These are phyloP conservation scores for Sesbania bispinosa DNA, from an alignment of 306 rosid genomes.

Conservation along the genomic window DNA sequence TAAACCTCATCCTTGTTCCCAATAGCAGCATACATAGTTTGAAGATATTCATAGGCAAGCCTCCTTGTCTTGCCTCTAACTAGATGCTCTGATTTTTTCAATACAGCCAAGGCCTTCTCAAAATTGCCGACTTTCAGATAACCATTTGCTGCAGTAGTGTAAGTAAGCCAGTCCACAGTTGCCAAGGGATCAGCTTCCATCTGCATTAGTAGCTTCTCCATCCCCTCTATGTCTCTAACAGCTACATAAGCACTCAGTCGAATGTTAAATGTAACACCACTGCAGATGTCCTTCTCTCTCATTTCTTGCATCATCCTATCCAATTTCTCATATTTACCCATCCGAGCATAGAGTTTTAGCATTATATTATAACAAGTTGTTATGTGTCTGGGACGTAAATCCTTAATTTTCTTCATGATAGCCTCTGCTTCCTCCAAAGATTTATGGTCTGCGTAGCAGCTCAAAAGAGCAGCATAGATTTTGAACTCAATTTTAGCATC, in stretches of 20 bases:
- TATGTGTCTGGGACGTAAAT: conserved; percentile 19
- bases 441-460: conserved; percentile 50
- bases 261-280: conserved; percentile 38
- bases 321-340: conserved; percentile 51
- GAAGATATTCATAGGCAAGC: conserved; percentile 47
- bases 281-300: conserved; percentile 44
- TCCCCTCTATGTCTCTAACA: conserved; percentile 32
- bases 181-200: conserved; percentile 57
- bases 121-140: conserved; percentile 47
- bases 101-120: conserved; percentile 40
- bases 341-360: conserved; percentile 54
- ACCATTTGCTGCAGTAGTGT: conserved; percentile 48
- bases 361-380: conserved; percentile 44
- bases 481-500: conserved; percentile 34
- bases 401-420: conserved; percentile 49
- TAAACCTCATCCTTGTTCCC: conserved; percentile 61
- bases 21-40: conserved; percentile 36
- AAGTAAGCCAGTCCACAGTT: conserved; percentile 44
- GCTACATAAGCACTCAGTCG: conserved; percentile 49
- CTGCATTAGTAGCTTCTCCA: conserved; percentile 55
- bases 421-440: conserved; percentile 54
- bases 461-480: conserved; percentile 54
- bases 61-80: background rate
- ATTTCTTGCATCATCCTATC: conserved; percentile 49
- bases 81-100: conserved; percentile 49